Base-by-base conservation (phyloP, 805 yeast genomes). In the Saccharomycopsis synnaedendra region DNA sequence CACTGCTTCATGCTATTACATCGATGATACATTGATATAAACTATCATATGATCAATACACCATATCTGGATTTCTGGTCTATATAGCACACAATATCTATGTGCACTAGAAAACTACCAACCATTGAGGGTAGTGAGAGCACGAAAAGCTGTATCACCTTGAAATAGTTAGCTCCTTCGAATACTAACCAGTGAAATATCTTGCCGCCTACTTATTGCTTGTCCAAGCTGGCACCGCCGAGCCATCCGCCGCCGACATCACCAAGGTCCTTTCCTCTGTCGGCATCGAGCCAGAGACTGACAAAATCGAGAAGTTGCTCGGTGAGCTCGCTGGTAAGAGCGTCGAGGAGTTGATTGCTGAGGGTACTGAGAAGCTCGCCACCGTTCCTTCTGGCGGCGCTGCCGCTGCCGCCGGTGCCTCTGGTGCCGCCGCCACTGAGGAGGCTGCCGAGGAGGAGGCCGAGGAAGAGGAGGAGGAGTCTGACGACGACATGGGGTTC, bases 171-270 rank as follows among this genome's bases (percentile, higher is more conserved):
- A 19, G 19, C 19, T 19, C 19, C 19, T 19, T 19, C 19, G 19
- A 19, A 19, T 19, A 40, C 32, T 30, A 11, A 47, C 50, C 40
- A 47, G 19, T 85, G 93, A 85, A 83, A 75, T 85, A 85, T 82
- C 76, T 85, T 75, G 94, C 94, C 74, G 90, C 94, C 74, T 85
- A 85, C 78, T 82, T 85, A 72, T 80, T 85, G 74, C 82, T 85
- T 70, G 82, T 73, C 65, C 85, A 84, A 73, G 87, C 89, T 72
- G 93, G 90, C 73, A 82, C 80, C 75, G 69, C 84, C 64, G 57
- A 85, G 62, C 93, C 94, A 71, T 70, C 89, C 57, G 85, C 84
- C 60, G 73, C 81, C 58, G 87, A 82, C 71, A 75, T 84, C 72
- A 70, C 82, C 68, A 57, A 79, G 56, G 76, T 83, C 59, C 72